Evolutionary conservation across 306 rosid species (phyloP), one percentile per base, ranked within the genome.

Genomic region (Vachellia collinsii): DNA sequence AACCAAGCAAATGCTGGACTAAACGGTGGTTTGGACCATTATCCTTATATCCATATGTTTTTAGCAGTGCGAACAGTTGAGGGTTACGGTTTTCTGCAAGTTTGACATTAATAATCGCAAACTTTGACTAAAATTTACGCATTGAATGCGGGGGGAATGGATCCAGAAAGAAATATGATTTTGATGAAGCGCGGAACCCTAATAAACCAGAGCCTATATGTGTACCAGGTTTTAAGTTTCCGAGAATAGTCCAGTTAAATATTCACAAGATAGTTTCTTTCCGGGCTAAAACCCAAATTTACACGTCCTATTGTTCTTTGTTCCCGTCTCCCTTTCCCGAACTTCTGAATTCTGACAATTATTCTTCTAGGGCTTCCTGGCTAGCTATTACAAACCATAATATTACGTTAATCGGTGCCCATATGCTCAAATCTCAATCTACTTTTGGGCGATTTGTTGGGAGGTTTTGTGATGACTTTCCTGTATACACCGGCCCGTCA

Each of bases 161-260:
- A 70, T 80, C 84, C 84, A 78, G 67, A 65, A 12, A 64, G 50
- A 36, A 19, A 65, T 64, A 74, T 25, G 78, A 76, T 53, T 77
- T 79, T 74, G 74, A 25, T 47, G 75, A 59, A 79, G 80, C 83
- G 62, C 86, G 51, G 85, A 89, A 89, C 92, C 91, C 93, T 91
- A 91, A 86, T 80, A 81, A 79, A 80, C 74, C 34, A 29, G 34
- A 84, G 81, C 74, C 56, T 68, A 77, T 77, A 25, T 46, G n/a
- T 61, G 67, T 61, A 34, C 70, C 76, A 22, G 74, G 9, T 50
- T 54, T 65, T 75, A 34, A 6, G 50, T 38, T 73, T 72, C 43
- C 68, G 16, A 50, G 78, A 78, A 38, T 47, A 38, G 74, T 67
- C 75, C 58, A 44, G 81, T 46, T 51, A 50, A n/a, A 29, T 62